Base-by-base conservation (phyloP, 371 early-diverging fungal species). In the Blakeslea trispora region DNA sequence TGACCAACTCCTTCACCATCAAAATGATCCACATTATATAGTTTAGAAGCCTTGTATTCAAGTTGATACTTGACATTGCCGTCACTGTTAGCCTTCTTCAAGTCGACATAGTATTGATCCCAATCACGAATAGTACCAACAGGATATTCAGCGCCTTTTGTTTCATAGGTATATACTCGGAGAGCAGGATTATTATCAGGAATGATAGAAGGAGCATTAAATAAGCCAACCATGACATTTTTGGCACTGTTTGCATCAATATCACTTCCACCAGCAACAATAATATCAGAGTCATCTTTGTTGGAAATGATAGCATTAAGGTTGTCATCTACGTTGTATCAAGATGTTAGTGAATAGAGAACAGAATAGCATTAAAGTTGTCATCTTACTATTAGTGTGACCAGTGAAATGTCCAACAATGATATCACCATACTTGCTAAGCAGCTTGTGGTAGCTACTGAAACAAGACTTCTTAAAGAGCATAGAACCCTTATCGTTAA, bases 361-460 rank as follows among this genome's bases (percentile, higher is more conserved):
- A n/a, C n/a, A n/a, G n/a, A n/a, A 69, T 24, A 8, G 62, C 65
- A 48, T 57, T 55, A 41, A 69, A 53, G 15, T 46, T 60, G 42
- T 64, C 69, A 23, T 54, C 53, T 56, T 55, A 71, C 72, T 49
- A 32, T 77, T 80, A 9, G 71, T 73, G 63, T 81, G 81, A 40
- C 85, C 85, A 45, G 75, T 74, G 41, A 85, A 81, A 50, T 77
- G 75, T 31, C 75, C 79, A 24, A 53, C 46, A 44, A 85, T 82
- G 3, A 66, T 45, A 44, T 69, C 59, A 11, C 67, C 42, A 56
- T 78, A 74, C 23, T 62, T 43, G 11, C 80, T 83, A 14, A 83
- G 59, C 21, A 85, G 32, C 43, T 73, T 51, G 24, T 72, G 42
- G 31, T 76, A 85, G 32, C 55, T 23, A 0, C 14, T 21, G 41